phyloP scores from a whole-genome alignment of 2,329 filamentous ascomycete species.

The Coniosporium tulheliwenetii region DNA sequence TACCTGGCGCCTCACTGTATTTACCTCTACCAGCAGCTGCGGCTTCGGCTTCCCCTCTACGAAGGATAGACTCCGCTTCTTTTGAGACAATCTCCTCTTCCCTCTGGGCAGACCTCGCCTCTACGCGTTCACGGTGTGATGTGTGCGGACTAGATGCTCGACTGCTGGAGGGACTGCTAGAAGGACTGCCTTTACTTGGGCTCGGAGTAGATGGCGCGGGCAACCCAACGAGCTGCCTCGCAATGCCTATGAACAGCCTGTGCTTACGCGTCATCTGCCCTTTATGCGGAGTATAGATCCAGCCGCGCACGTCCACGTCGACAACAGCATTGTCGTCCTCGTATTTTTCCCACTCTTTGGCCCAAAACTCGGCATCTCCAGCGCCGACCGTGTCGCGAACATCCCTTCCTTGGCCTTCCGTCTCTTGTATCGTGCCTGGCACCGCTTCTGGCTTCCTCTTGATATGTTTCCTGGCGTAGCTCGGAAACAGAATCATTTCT shows the following conservation, averaged over 20 bases:
- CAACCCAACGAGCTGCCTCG: conserved; percentile 75
- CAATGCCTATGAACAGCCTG: conserved; percentile 70
- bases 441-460: conserved; percentile 25
- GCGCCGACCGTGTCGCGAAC: conserved; percentile 28
- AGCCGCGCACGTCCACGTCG: conserved; percentile 88
- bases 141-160: conserved; percentile 26
- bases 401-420: conserved; percentile 23
- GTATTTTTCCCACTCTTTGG: conserved; percentile 59
- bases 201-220: conserved; percentile 42
- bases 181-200: conserved; percentile 14
- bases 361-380: conserved; percentile 59
- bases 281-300: conserved; percentile 78
- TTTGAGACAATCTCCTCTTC: conserved; percentile 54
- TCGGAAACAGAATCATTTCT: conserved; percentile 90
- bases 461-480: conserved; percentile 65
- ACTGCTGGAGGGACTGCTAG: conserved; percentile 24
- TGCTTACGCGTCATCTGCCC: conserved; percentile 80
- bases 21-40: conserved; percentile 53
- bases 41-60: conserved; percentile 54
- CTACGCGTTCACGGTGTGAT: conserved; percentile 17
- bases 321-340: conserved; percentile 76
- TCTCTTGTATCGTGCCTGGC: conserved; percentile 20
- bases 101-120: conserved; percentile 34
- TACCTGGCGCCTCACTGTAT: conserved; percentile 51
- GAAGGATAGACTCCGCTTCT: conserved; percentile 64